A percentile compares a stretch with the other conserved stretches of the same genome.
These are phyloP conservation scores for Erucastrum elatum DNA, from an alignment of 345 rosid genomes.

Conservation along the genomic window DNA sequence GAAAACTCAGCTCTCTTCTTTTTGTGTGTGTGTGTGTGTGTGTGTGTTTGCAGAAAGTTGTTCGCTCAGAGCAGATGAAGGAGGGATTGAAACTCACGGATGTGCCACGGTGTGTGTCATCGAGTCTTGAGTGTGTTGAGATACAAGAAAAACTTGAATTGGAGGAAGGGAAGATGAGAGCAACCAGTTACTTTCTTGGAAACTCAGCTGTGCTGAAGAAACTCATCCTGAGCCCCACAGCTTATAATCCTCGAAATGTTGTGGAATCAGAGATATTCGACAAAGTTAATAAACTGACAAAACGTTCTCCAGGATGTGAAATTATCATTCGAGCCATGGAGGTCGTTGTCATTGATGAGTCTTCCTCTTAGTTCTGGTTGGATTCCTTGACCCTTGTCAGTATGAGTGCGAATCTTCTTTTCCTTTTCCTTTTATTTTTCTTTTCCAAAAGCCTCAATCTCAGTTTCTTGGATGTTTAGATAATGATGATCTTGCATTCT, in stretches of 20 bases:
- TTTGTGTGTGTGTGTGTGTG: not conserved
- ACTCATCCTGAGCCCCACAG: not conserved
- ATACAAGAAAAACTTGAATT: not conserved
- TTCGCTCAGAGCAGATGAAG: too few relatives aligned
- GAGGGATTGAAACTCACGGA: not conserved
- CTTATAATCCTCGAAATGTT: not conserved
- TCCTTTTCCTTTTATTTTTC: not conserved
- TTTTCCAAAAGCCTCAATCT: too few relatives aligned
- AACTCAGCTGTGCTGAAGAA: slow-evolving; percentile 18
- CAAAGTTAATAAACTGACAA: not conserved
- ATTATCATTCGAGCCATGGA: not conserved
- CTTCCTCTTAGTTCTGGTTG: not conserved
- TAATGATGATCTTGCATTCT: too few relatives aligned
- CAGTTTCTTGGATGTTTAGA: too few relatives aligned
- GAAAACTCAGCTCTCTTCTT: not conserved
- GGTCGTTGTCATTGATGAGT: not conserved
- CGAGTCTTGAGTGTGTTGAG: slow-evolving; percentile 28
- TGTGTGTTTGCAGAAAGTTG: slow-evolving; percentile 8
- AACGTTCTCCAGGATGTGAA: slow-evolving; percentile 4
- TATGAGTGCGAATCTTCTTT: too few relatives aligned
- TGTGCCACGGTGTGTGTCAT: not conserved
- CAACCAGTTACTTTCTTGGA: slow-evolving; percentile 16
- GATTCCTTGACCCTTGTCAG: not conserved
- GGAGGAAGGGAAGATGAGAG: slow-evolving; percentile 3
- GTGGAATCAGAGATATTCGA: not conserved